phyloP scores from a whole-genome alignment of 2,329 filamentous ascomycete genomes.

The Microascus cirrosus region DNA sequence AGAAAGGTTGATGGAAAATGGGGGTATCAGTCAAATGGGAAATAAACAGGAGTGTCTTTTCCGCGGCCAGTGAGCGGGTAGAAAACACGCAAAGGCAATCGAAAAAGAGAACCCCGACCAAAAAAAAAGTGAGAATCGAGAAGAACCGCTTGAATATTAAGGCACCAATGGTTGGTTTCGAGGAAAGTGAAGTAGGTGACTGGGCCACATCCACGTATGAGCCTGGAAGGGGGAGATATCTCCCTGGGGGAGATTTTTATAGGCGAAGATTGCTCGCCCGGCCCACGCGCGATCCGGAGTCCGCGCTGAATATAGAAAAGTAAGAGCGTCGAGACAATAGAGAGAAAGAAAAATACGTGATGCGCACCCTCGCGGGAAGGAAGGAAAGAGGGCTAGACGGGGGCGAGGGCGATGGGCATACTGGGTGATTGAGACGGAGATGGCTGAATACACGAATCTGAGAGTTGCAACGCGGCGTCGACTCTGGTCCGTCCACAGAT shows the following conservation, averaged over 20 bases:
- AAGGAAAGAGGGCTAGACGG: neutral
- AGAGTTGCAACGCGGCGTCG: neutral
- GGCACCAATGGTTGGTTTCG: neutral
- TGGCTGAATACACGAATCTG: constrained; percentile 5
- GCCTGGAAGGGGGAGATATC: neutral
- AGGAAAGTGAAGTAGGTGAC: neutral
- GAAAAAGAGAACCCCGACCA: neutral
- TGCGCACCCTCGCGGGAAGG: neutral
- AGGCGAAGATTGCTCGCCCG: neutral
- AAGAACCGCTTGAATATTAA: neutral
- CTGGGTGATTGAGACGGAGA: constrained; percentile 2
- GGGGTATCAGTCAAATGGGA: neutral
- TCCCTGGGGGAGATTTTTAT: constrained; percentile 3
- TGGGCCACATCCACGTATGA: neutral
- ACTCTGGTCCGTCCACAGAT: neutral
- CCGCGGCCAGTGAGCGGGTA: neutral
- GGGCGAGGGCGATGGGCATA: neutral
- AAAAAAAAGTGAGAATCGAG: neutral
- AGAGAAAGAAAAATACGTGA: neutral
- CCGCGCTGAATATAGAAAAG: neutral
- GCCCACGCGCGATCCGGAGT: neutral
- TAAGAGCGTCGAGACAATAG: neutral
- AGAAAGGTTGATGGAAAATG: neutral
- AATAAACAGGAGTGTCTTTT: neutral
- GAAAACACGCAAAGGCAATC: neutral